Conservation (phyloP, 305 asterid genomes). For the Plantago coronopus region DNA sequence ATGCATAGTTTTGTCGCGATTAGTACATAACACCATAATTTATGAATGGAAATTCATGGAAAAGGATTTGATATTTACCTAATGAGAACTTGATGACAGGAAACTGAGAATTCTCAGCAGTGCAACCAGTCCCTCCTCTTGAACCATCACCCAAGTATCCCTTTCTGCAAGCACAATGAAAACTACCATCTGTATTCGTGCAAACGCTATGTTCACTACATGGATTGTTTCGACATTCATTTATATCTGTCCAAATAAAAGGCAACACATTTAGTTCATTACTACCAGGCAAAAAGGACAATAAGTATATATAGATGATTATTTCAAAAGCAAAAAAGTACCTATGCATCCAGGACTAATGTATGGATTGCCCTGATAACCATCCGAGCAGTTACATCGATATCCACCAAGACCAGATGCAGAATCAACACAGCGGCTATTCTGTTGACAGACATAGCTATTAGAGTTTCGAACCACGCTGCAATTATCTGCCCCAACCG, state of each 20-base stretch:
- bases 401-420: conserved; percentile 35
- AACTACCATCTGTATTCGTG: conserved; percentile 24
- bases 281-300: neutral
- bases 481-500: conserved; percentile 30
- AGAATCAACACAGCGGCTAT: conserved; percentile 38
- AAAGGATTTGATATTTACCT: conserved; percentile 14
- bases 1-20: too few relatives aligned
- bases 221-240: conserved; percentile 40
- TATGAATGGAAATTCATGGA: too few relatives aligned
- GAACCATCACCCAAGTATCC: conserved; percentile 28
- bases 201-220: conserved; percentile 28
- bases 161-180: conserved; percentile 17
- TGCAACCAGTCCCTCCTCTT: conserved; percentile 30
- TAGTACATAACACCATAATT: too few relatives aligned
- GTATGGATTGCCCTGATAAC: conserved; percentile 42
- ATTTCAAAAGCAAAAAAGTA: neutral
- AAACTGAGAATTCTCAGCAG: conserved; percentile 23
- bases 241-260: conserved; percentile 26
- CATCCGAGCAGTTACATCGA: conserved; percentile 30
- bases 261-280: neutral
- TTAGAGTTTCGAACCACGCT: conserved; percentile 18
- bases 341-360: conserved; percentile 41
- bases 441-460: conserved; percentile 30
- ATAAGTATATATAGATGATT: neutral
- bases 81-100: conserved; percentile 31